Base-by-base conservation (phyloP, 768 basidiomycete species). In the Mycena polygramma region DNA sequence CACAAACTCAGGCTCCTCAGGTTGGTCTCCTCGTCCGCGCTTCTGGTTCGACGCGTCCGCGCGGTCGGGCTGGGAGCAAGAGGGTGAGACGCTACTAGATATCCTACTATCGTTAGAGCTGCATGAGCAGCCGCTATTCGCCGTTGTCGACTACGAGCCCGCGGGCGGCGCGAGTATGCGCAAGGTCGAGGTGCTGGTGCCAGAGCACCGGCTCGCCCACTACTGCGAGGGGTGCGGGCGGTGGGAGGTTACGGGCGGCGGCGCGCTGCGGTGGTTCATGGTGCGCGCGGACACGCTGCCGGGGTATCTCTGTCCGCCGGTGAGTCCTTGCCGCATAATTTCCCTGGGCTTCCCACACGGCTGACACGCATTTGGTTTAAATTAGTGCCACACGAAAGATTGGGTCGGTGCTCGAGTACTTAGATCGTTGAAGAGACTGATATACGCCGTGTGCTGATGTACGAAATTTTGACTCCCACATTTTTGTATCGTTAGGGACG, bases 1-100 rank as follows among this genome's bases (percentile, higher is more conserved):
- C 30, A 30, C 30, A 2, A 58, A 45, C 39, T 15, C 43, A 24
- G 26, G 37, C 7, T 48, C 41, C 15, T 43, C 22, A 7, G 55
- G 15, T 35, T 68, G 49, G 64, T 64, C 59, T 20, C 61, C 52
- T 5, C 69, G 69, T 30, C 59, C 52, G 30, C 72, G 72, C 4
- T 75, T 75, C 61, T 71, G 70, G 67, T 75, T 75, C 68, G 45
- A 68, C 65, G 61, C 59, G 1, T n/a, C 15, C 26, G 72, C 72
- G 55, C 45, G 35, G 10, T 68, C 72, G 11, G 74, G 74, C 13
- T 75, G 74, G 74, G 74, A 75, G 57, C 49, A 22, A 24, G 57
- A 26, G 13, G 68, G 55, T 11, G 68, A 72, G 63, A 66, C 72
- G 37, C 74, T 75, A 17, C 70, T 75, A 22, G 74, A 73, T 17